Base-by-base conservation (phyloP, 164 flowering plant genomes). In the Echeveria elegans region DNA sequence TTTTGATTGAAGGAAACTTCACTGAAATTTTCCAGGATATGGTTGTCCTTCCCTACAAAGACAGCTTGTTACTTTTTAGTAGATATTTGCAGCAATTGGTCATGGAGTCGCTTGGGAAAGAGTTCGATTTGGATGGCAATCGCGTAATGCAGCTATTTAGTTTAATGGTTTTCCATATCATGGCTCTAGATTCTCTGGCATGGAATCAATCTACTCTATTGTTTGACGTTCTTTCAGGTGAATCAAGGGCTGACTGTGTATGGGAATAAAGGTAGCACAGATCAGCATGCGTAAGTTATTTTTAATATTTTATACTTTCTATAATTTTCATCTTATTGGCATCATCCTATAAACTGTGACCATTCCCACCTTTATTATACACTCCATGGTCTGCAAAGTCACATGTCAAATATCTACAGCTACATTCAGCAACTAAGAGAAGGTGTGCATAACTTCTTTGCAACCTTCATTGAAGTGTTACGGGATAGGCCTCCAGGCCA, bases 201-300 rank as follows among this genome's bases (percentile, higher is more conserved):
- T 28, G 15, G 18, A 29, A 63, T n/a, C 11, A 8, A 32, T 36
- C 15, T 34, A 30, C n/a, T 32, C 12, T 14, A 11, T 56, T 28
- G 24, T 23, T 63, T 63, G 65, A 34, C 48, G 21, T 41, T 68
- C 21, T 72, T 52, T 66, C 81, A 88, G 94, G 90, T 94, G 63
- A 94, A 94, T 83, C 99, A 94, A 76, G 97, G 99, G 53, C 77
- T 94, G 65, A 76, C 83, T 61, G 99, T 94, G 24, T 94, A 94
- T 74, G 99, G 99, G 70, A 94, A 94, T 72, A 94, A 94, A 83
- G 99, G 99, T 70, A 91, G 99, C 87, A 94, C 99, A 37, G 97
- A 94, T 85, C 99, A 94, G 76, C 99, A 94, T 77, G 92, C 95
- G 97, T 91, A 68, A 72, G 97, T 78, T 77, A 63, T 31, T 66